A percentile compares a stretch with the other conserved stretches of the same genome.
Evolutionary conservation across 1,139 yeast species (phyloP).

Genomic region (Petasospora rhodanensis): DNA sequence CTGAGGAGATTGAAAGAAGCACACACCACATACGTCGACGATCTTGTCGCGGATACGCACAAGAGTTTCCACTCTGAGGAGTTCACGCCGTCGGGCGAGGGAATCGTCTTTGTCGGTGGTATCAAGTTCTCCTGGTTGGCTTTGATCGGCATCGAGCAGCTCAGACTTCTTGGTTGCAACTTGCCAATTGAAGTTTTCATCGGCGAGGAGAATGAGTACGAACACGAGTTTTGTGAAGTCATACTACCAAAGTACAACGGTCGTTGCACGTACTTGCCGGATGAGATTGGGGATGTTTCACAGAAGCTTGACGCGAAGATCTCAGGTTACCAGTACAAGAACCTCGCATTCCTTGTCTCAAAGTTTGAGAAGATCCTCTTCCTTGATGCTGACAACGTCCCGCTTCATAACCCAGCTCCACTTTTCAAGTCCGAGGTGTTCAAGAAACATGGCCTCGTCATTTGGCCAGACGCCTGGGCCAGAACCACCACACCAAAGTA

Average conservation of each 20-base stretch:
- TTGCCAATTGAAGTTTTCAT: conserved; percentile 61
- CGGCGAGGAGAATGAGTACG: conserved; percentile 47
- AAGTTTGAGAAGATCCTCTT: conserved; percentile 55
- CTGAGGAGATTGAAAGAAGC: conserved; percentile 23
- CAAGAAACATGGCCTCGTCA: conserved; percentile 31
- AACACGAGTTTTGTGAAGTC: conserved; percentile 48
- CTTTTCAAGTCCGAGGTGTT: conserved; percentile 38
- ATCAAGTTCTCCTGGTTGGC: conserved; percentile 54
- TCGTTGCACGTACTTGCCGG: conserved; percentile 37
- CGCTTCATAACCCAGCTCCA: conserved; percentile 49
- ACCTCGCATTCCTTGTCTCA: conserved; percentile 56
- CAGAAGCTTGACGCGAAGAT: conserved; percentile 33
- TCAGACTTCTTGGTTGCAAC: conserved; percentile 48
- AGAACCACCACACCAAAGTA: conserved; percentile 56
- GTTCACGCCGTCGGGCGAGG: conserved; percentile 25
- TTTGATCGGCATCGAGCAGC: conserved; percentile 44
- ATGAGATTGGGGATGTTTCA: conserved; percentile 32
- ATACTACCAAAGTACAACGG: conserved; percentile 50
- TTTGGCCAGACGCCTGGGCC: conserved; percentile 79
- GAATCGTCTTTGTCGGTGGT: conserved; percentile 64
- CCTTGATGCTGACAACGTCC: conserved; percentile 67
- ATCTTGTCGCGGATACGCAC: conserved; percentile 16
- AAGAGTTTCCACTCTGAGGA: conserved; percentile 11
- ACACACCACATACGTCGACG: conserved; percentile 23
- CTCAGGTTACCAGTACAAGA: conserved; percentile 59